Percentiles rank a stretch among this genome's conserved stretches.
These are phyloP conservation scores for Mortierella alpina DNA, from an alignment of 192 early-diverging fungal genomes.

Conservation along the genomic window DNA sequence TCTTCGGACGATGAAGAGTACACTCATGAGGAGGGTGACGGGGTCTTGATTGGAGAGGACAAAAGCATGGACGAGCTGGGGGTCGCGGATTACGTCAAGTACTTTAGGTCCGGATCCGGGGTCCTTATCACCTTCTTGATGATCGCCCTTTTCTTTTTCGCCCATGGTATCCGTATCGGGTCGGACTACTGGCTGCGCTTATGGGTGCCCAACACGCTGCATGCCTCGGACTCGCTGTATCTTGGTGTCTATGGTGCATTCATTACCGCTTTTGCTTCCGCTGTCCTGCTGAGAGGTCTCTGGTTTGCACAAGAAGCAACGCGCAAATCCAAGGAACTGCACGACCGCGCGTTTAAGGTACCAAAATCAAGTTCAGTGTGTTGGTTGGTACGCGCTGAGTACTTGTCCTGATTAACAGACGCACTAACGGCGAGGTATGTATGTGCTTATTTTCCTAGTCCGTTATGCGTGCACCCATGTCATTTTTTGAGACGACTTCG, in stretches of 20 bases:
- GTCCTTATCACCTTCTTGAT: conserved; percentile 10
- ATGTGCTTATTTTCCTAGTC: conserved; percentile 70
- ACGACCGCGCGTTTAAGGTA: conserved; percentile 33
- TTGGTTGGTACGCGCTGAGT: background rate
- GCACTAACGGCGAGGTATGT: conserved; percentile 59
- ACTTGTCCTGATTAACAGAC: background rate
- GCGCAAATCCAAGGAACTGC: conserved; percentile 27
- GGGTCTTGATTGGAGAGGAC: conserved; percentile 20
- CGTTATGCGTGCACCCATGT: conserved; percentile 68
- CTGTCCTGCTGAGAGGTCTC: conserved; percentile 23
- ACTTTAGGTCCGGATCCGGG: conserved; percentile 22
- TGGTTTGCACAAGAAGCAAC: conserved; percentile 28
- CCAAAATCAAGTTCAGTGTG: background rate
- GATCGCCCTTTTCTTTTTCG: conserved; percentile 21
- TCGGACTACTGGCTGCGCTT: conserved; percentile 32
- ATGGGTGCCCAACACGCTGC: conserved; percentile 32
- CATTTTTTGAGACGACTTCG: conserved; percentile 55
- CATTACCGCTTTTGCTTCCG: conserved; percentile 15
- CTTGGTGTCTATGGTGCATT: conserved; percentile 34
- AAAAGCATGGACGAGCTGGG: conserved; percentile 43
- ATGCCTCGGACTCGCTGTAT: conserved; percentile 10
- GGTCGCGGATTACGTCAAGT: conserved; percentile 36
- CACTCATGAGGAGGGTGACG: conserved; percentile 1
- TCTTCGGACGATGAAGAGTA: conserved; percentile 9
- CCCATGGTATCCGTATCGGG: conserved; percentile 32